Evolutionary conservation across 2,329 filamentous ascomycete genomes (phyloP).

Genomic region (Parascedosporium putredinis): DNA sequence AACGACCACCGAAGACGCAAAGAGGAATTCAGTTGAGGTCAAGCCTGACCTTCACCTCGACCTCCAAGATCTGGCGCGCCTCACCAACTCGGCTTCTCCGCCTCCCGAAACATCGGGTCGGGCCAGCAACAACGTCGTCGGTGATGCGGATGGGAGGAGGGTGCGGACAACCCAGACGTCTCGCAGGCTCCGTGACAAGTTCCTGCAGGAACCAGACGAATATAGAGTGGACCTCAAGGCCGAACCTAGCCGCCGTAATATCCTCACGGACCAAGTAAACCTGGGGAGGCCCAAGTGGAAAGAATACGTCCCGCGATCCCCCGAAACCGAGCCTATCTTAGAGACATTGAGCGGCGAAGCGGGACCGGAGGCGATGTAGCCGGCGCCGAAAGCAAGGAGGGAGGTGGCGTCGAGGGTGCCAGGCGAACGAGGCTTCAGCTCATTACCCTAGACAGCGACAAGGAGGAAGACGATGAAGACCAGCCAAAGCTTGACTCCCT

Average conservation of each 20-base stretch:
- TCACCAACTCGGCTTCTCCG: conserved; percentile 6
- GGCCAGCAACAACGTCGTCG: neutral
- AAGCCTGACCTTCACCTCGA: conserved; percentile 5
- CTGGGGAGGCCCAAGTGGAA: conserved; percentile 28
- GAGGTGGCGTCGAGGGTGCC: neutral
- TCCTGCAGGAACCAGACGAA: conserved; percentile 19
- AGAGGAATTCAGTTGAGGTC: conserved; percentile 8
- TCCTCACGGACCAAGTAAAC: conserved; percentile 6
- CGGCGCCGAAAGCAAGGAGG: neutral
- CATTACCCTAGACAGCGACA: neutral
- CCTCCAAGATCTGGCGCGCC: conserved; percentile 5
- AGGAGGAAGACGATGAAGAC: conserved; percentile 10
- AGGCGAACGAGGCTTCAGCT: neutral
- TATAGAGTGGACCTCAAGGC: conserved; percentile 6
- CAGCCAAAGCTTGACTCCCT: conserved; percentile 37
- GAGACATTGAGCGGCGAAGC: neutral
- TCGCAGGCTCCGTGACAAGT: conserved; percentile 25
- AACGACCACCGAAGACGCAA: conserved; percentile 3
- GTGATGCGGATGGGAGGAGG: conserved; percentile 9
- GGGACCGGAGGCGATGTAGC: neutral
- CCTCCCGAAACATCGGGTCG: neutral
- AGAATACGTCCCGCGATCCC: conserved; percentile 30
- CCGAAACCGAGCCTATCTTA: conserved; percentile 20
- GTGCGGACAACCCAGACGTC: conserved; percentile 6
- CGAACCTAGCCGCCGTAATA: neutral